phyloP scores from a whole-genome alignment of 495 filamentous ascomycete species.

The Aspergillus saccharolyticus region DNA sequence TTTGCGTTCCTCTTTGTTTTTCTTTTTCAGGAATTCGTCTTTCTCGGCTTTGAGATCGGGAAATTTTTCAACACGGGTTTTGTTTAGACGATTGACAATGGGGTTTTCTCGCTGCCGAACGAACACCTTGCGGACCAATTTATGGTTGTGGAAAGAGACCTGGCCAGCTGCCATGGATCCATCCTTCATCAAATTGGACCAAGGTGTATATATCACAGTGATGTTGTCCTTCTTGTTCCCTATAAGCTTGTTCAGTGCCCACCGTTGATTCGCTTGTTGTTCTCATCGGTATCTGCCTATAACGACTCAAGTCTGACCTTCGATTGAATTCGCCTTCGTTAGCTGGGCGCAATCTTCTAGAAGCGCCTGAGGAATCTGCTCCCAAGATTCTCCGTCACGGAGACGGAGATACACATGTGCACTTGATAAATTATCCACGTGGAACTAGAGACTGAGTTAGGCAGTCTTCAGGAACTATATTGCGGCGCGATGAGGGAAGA shows the following conservation, averaged over 20 bases:
- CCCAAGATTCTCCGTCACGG: conserved; percentile 78
- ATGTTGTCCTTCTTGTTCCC: conserved; percentile 99
- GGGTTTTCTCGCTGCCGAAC: conserved; percentile 73
- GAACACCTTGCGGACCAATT: conserved; percentile 73
- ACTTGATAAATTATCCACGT: conserved; percentile 94
- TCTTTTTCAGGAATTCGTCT: conserved; percentile 63
- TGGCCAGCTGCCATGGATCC: conserved; percentile 95
- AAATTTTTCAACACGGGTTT: conserved; percentile 83
- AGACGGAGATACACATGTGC: conserved; percentile 93
- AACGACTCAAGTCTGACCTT: conserved; percentile 50
- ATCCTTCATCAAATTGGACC: conserved; percentile 94
- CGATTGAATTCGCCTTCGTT: conserved; percentile 98
- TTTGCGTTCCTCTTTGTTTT: conserved; percentile 64
- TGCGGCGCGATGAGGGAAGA: conserved; percentile 11
- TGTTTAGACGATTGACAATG: conserved; percentile 93
- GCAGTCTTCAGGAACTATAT: conserved; percentile 12
- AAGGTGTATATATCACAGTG: conserved; percentile 93
- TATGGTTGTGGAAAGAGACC: conserved; percentile 89
- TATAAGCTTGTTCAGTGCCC: conserved; percentile 20
- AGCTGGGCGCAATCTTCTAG: conserved; percentile 86
- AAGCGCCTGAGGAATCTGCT: conserved; percentile 67
- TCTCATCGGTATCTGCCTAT: background rate
- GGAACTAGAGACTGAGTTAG: conserved; percentile 59
- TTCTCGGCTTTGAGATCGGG: conserved; percentile 77
- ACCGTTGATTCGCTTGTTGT: background rate